Percentiles rank a stretch among this genome's conserved stretches.
These are phyloP conservation scores for Bacterosira constricta DNA, from an alignment of 108 stramenopile species.

Conservation along the genomic window DNA sequence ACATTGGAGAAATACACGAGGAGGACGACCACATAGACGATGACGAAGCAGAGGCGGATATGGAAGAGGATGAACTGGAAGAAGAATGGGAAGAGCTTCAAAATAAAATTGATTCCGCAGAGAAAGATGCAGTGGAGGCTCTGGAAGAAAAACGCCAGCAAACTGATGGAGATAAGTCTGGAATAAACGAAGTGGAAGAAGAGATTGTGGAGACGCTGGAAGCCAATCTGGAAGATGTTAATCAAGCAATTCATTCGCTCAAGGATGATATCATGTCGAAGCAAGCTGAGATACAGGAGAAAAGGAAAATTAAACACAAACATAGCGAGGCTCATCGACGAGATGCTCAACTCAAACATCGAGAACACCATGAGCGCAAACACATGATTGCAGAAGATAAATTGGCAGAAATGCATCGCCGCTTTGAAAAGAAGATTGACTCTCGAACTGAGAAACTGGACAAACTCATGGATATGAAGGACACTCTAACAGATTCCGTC, in stretches of 20 bases:
- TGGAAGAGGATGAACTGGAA: slow-evolving; percentile 36
- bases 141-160: slow-evolving; percentile 41
- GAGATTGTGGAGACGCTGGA: slow-evolving; percentile 24
- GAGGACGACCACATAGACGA: slow-evolving; percentile 22
- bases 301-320: not conserved
- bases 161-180: slow-evolving; percentile 2
- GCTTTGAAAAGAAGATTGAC: slow-evolving; percentile 5
- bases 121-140: slow-evolving; percentile 33
- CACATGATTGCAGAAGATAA: slow-evolving; percentile 5
- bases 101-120: slow-evolving; percentile 20
- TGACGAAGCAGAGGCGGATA: slow-evolving; percentile 19
- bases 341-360: not conserved
- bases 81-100: slow-evolving; percentile 26
- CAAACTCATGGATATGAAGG: slow-evolving; percentile 16
- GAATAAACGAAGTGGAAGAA: slow-evolving; percentile 37
- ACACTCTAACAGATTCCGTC: slow-evolving; percentile 13
- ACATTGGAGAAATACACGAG: no score
- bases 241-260: slow-evolving; percentile 34
- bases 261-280: slow-evolving; percentile 36
- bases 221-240: slow-evolving; percentile 16
- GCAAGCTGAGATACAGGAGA: not conserved
- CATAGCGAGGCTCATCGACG: not conserved
- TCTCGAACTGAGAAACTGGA: slow-evolving; percentile 7
- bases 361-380: slow-evolving; percentile 1
- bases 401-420: slow-evolving; percentile 32